Percentiles rank a stretch among this genome's conserved stretches.
Conservation (phyloP, 2,329 filamentous ascomycete species). For the Fusarium sp. region DNA sequence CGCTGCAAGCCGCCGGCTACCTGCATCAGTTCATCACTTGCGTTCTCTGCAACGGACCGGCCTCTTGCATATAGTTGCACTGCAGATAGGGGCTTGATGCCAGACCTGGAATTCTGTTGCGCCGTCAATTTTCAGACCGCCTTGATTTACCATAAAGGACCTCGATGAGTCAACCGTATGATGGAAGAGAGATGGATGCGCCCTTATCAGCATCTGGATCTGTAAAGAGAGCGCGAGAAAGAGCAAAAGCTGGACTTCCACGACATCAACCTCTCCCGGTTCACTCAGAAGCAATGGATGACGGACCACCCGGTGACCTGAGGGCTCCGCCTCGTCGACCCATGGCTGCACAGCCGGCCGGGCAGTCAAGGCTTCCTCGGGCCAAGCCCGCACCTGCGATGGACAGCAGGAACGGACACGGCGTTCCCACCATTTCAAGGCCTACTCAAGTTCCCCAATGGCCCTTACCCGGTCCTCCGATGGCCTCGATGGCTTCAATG, state of each 20-base stretch:
- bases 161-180: slow-evolving; percentile 66
- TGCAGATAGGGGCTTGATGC: slow-evolving; percentile 30
- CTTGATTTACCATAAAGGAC: slow-evolving; percentile 34
- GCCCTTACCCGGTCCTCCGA: slow-evolving; percentile 58
- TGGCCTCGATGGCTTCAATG: slow-evolving; percentile 46
- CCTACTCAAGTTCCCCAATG: slow-evolving; percentile 65
- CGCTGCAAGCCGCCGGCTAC: slow-evolving; percentile 29
- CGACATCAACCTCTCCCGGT: slow-evolving; percentile 35
- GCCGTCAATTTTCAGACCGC: slow-evolving; percentile 33
- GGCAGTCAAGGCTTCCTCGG: slow-evolving; percentile 30
- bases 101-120: slow-evolving; percentile 15
- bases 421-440: slow-evolving; percentile 61
- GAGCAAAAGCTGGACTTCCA: slow-evolving; percentile 54
- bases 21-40: slow-evolving; percentile 20
- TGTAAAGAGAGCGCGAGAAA: slow-evolving; percentile 65
- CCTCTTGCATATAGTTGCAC: slow-evolving; percentile 39
- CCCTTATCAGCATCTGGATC: slow-evolving; percentile 57
- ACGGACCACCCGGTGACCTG: slow-evolving; percentile 38
- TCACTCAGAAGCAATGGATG: slow-evolving; percentile 42
- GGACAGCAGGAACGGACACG: slow-evolving; percentile 33
- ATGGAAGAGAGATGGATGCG: slow-evolving; percentile 65
- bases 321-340: slow-evolving; percentile 44
- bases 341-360: slow-evolving; percentile 30
- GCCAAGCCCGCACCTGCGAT: slow-evolving; percentile 26
- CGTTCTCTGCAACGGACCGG: slow-evolving; percentile 24